phyloP scores from a whole-genome alignment of 805 yeast species.

The Ogataea wickerhamii region DNA sequence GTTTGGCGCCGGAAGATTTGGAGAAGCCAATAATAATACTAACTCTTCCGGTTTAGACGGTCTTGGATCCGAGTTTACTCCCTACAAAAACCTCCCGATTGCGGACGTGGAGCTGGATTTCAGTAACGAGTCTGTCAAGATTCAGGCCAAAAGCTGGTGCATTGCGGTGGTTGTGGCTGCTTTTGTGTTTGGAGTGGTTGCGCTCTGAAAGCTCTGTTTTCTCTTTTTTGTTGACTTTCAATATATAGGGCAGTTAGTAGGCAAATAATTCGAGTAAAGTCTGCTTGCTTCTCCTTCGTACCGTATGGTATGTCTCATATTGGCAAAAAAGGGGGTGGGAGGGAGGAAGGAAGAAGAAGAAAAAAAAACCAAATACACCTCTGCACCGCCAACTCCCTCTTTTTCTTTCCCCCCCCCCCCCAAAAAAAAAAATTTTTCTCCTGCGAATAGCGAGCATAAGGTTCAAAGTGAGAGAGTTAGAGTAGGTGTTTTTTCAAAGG shows the following conservation, averaged over 20 bases:
- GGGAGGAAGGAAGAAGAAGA: too few relatives aligned
- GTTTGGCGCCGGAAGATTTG: background rate
- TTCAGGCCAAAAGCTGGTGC: slow-evolving; percentile 9
- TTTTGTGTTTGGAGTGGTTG: slow-evolving; percentile 17
- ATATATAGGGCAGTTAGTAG: too few relatives aligned
- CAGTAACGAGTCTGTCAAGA: slow-evolving; percentile 16
- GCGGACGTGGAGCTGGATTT: slow-evolving; percentile 19
- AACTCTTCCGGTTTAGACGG: slow-evolving; percentile 1
- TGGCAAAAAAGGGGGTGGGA: background rate
- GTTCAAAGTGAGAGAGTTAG: too few relatives aligned
- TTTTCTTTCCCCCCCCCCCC: too few relatives aligned
- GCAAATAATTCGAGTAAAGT: too few relatives aligned
- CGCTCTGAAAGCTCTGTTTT: slow-evolving; percentile 4
- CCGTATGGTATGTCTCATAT: too few relatives aligned
- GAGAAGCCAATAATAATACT: background rate
- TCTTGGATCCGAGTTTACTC: slow-evolving; percentile 14
- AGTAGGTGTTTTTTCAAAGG: too few relatives aligned
- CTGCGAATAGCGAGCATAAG: too few relatives aligned
- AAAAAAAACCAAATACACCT: too few relatives aligned
- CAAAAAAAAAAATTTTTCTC: too few relatives aligned
- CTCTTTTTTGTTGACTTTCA: background rate
- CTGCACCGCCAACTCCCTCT: too few relatives aligned
- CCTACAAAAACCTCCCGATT: slow-evolving; percentile 23
- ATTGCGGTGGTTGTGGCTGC: slow-evolving; percentile 12
- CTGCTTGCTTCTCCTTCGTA: too few relatives aligned